phyloP scores from a whole-genome alignment of 1,284 basidiomycete genomes.

The Xerocomus cyaneibrunnescens region DNA sequence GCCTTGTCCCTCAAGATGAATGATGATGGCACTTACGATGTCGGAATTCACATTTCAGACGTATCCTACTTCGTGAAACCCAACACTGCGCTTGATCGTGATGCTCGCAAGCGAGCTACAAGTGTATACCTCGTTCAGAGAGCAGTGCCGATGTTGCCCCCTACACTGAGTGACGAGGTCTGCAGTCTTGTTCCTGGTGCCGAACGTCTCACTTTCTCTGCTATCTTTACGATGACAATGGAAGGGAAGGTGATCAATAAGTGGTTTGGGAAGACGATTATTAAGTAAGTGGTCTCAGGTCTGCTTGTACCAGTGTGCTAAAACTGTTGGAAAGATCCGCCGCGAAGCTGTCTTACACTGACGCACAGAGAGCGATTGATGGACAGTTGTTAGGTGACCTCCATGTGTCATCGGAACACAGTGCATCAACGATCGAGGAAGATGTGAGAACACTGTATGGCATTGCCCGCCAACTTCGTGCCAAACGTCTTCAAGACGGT shows the following conservation, averaged over 20 bases:
- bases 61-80: constrained; percentile 96
- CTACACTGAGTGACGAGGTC: constrained; percentile 84
- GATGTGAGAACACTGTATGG: constrained; percentile 74
- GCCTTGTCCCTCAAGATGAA: constrained; percentile 87
- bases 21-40: constrained; percentile 88
- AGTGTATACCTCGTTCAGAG: constrained; percentile 96
- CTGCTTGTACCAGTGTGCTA: constrained; percentile 2
- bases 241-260: constrained; percentile 84
- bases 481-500: constrained; percentile 78
- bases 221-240: constrained; percentile 82
- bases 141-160: constrained; percentile 95
- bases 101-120: constrained; percentile 95
- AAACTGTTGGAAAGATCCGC: constrained; percentile 59
- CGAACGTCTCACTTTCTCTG: constrained; percentile 89
- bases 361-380: constrained; percentile 82
- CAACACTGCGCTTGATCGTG: constrained; percentile 95
- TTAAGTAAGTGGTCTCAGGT: constrained; percentile 59
- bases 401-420: constrained; percentile 57
- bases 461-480: constrained; percentile 74
- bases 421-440: constrained; percentile 60
- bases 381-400: constrained; percentile 61
- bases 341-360: constrained; percentile 80
- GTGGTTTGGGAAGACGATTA: constrained; percentile 92
- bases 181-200: constrained; percentile 88
- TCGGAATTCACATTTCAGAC: constrained; percentile 95